Percentiles rank a stretch among this genome's conserved stretches.
These are phyloP conservation scores for Yamadazyma kitorensis DNA, from an alignment of 805 yeast genomes.

Conservation along the genomic window DNA sequence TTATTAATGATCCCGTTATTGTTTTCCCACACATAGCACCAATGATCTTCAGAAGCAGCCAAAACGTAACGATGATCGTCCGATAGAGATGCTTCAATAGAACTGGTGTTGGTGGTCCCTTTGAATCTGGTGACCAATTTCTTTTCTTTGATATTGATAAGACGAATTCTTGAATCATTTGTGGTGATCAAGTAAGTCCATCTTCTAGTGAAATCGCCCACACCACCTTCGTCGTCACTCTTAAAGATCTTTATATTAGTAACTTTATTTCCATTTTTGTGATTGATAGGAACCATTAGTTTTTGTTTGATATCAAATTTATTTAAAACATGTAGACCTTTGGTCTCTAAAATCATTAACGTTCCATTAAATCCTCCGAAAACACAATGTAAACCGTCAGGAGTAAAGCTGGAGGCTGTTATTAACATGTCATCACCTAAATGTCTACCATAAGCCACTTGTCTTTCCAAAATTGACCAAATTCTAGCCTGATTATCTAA, in stretches of 20 bases:
- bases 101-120: constrained; percentile 70
- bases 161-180: constrained; percentile 75
- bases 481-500: constrained; percentile 70
- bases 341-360: constrained; percentile 57
- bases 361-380: constrained; percentile 83
- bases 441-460: constrained; percentile 49
- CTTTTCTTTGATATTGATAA: constrained; percentile 54
- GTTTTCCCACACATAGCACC: constrained; percentile 79
- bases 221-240: constrained; percentile 10
- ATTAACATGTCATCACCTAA: constrained; percentile 62
- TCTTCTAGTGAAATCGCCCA: constrained; percentile 13
- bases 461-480: constrained; percentile 82
- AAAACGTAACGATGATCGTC: constrained; percentile 59
- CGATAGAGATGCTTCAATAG: constrained; percentile 62
- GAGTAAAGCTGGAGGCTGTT: constrained; percentile 73
- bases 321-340: constrained; percentile 49
- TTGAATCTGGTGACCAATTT: constrained; percentile 64
- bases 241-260: constrained; percentile 67
- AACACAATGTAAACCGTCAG: constrained; percentile 55
- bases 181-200: constrained; percentile 59
- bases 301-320: constrained; percentile 31
- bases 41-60: constrained; percentile 84
- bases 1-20: constrained; percentile 40
- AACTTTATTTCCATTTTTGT: constrained; percentile 46
- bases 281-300: constrained; percentile 17